Conservation (phyloP, 768 basidiomycete genomes). For the Sarcomyxa edulis region DNA sequence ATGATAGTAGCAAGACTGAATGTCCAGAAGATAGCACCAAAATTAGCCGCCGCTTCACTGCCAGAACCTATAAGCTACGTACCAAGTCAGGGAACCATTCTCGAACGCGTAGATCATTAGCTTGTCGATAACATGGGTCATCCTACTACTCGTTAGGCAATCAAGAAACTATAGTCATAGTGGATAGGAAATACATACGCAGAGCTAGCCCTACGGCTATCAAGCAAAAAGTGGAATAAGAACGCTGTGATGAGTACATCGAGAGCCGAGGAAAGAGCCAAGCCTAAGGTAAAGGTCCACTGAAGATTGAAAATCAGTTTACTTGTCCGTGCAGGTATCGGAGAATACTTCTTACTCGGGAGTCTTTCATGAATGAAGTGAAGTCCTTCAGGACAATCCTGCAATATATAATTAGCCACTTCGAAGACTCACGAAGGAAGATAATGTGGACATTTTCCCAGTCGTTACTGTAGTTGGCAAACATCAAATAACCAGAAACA, state of each 20-base stretch:
- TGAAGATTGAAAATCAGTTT: slow-evolving; percentile 12
- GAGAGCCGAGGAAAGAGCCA: slow-evolving; percentile 41
- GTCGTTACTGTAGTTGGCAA: slow-evolving; percentile 17
- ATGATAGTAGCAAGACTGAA: slow-evolving; percentile 34
- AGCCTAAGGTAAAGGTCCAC: slow-evolving; percentile 49
- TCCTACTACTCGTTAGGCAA: slow-evolving; percentile 16
- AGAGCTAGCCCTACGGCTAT: slow-evolving; percentile 32
- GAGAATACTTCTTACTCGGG: slow-evolving; percentile 10
- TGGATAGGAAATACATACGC: slow-evolving; percentile 18
- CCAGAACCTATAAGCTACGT: slow-evolving; percentile 7
- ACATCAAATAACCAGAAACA: not conserved
- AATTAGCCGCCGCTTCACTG: not conserved
- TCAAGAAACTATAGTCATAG: not conserved
- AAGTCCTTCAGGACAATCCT: slow-evolving; percentile 31
- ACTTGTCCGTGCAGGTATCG: slow-evolving; percentile 3
- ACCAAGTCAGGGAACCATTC: slow-evolving; percentile 46
- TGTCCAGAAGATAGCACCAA: not conserved
- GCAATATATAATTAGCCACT: not conserved
- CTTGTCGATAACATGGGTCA: slow-evolving; percentile 41
- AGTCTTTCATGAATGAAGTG: slow-evolving; percentile 10
- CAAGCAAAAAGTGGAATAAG: slow-evolving; percentile 37
- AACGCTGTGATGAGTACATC: slow-evolving; percentile 45
- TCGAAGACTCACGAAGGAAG: not conserved
- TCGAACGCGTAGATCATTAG: slow-evolving; percentile 50
- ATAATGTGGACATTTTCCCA: slow-evolving; percentile 18